A percentile compares a stretch with the other conserved stretches of the same genome.
Conservation (phyloP, 2,329 filamentous ascomycete genomes). For the Trichoderma sp. region DNA sequence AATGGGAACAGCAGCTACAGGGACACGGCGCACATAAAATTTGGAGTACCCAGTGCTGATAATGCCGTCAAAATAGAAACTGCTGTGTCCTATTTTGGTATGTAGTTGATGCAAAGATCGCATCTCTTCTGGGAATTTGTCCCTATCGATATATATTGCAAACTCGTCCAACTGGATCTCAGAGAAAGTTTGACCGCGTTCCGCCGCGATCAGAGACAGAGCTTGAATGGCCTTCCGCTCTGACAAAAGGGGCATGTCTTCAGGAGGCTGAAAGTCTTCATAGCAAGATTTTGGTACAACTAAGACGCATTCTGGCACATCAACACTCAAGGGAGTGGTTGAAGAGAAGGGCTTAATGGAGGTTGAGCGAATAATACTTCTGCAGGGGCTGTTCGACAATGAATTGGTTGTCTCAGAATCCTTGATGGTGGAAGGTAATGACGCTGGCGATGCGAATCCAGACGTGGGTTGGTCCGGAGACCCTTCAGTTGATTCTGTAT, state of each 20-base stretch:
- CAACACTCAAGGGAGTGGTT: constrained; percentile 21
- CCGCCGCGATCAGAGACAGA: constrained; percentile 18
- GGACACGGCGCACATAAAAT: constrained; percentile 54
- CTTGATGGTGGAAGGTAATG: background rate
- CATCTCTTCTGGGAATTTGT: constrained; percentile 47
- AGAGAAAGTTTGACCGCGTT: constrained; percentile 32
- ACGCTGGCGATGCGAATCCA: background rate
- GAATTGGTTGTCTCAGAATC: background rate
- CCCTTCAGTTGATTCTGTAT: background rate
- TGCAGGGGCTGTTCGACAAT: background rate
- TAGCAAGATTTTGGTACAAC: constrained; percentile 31
- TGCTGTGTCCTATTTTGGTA: constrained; percentile 32
- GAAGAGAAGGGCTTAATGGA: background rate
- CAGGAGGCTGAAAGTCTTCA: constrained; percentile 31
- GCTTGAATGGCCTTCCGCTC: constrained; percentile 23
- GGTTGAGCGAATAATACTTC: background rate
- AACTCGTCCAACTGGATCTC: constrained; percentile 59
- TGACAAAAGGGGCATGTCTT: constrained; percentile 24
- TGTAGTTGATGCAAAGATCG: constrained; percentile 53
- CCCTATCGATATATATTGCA: constrained; percentile 49
- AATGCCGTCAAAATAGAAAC: constrained; percentile 59
- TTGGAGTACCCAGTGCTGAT: constrained; percentile 43
- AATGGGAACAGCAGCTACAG: constrained; percentile 59
- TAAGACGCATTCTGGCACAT: constrained; percentile 30
- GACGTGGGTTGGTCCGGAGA: background rate